Evolutionary conservation across 495 filamentous ascomycete genomes (phyloP), one percentile per base, ranked within the genome.

Genomic region (Pseudevernia furfuracea): DNA sequence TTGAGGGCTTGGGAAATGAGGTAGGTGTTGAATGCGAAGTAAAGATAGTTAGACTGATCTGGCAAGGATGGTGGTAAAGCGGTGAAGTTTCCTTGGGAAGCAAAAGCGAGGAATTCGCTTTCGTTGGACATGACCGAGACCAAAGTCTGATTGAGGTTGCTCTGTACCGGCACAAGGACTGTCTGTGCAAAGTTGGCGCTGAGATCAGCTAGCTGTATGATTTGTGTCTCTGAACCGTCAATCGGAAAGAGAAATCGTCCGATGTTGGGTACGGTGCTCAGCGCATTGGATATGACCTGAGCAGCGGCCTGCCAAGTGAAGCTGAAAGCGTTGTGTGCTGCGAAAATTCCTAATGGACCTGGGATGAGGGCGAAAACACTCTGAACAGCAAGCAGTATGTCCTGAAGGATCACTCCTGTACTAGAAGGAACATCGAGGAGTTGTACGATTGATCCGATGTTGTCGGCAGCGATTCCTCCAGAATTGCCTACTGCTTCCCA

Each of bases 1-100:
- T 43, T 57, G 28, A 66, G 44, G 4, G 44, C 49, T 7, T 52
- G 46, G n/a, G 64, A 61, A 43, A 61, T 56, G 43, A 66, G 44
- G 37, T 66, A 66, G 9, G 64, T 57, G 38, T 66, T 61, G 64
- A 66, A 66, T 23, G 58, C 44, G 48, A 61, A 60, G n/a, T 62
- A 57, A 28, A 66, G 59, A 36, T 61, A 66, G 19, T 53, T 41
- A 1, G n/a, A 19, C 25, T 61, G 38, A 25, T 32, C 53, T 55
- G 52, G 36, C 11, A 56, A 23, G n/a, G 43, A 43, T 15, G 36
- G 64, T 23, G 49, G 43, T 32, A 30, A 21, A 12, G 38, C 46
- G n/a, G 48, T 49, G 15, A 66, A 66, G 23, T 58, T 66, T 10
- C 58, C 64, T 58, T 66, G 64, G 6, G 30, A 30, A 21, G 59